Conservation (phyloP, 2,329 filamentous ascomycete species). For the Fusarium verticillioides region DNA sequence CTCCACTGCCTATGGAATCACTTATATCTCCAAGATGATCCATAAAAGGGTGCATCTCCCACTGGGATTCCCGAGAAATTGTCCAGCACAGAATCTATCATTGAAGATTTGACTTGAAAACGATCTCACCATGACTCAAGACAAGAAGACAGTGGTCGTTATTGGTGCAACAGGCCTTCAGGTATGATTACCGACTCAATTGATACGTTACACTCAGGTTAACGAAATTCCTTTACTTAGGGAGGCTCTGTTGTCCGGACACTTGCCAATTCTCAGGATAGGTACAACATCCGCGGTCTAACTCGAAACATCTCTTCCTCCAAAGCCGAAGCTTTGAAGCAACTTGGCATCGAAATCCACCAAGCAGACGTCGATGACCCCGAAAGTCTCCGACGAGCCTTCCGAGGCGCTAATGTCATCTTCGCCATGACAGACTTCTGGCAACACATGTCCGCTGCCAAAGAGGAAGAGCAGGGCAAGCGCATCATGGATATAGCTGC, state of each 20-base stretch:
- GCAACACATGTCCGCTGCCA: slow-evolving; percentile 1
- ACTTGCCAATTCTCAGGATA: neutral
- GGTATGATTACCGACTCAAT: fast-evolving
- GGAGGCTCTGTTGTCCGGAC: neutral
- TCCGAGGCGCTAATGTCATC: neutral
- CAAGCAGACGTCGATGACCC: neutral
- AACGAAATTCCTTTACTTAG: fast-evolving
- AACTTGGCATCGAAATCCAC: neutral
- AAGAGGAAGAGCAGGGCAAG: slow-evolving; percentile 1
- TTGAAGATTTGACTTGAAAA: fast-evolving
- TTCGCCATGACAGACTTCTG: slow-evolving; percentile 18
- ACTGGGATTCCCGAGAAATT: fast-evolving
- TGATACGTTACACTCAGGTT: fast-evolving
- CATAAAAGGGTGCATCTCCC: neutral
- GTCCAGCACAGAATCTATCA: fast-evolving
- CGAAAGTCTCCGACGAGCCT: neutral
- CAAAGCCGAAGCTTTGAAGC: neutral
- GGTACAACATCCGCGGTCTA: neutral
- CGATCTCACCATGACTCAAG: neutral
- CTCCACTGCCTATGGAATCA: neutral
- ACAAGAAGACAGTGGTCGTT: neutral
- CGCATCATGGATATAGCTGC: neutral
- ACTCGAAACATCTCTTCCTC: neutral
- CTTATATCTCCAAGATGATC: neutral
- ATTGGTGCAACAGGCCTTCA: neutral